These are phyloP conservation scores for Anisodus tanguticus DNA, from an alignment of 257 asterid genomes.

Conservation along the genomic window DNA sequence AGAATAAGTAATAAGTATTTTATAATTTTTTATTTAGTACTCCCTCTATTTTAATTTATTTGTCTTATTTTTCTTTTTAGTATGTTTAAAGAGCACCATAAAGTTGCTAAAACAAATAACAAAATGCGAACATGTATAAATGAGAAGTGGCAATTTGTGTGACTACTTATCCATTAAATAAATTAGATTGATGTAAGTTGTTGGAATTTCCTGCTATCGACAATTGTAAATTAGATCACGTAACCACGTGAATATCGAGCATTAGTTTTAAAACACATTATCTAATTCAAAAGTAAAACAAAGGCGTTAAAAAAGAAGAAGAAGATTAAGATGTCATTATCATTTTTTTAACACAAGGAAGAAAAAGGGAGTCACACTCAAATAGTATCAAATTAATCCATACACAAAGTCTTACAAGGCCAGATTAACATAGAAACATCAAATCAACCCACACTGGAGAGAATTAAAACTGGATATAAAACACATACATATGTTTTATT, in stretches of 20 bases:
- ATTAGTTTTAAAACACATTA: background rate
- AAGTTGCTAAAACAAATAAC: background rate
- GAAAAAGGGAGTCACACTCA: background rate
- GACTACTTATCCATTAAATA: background rate
- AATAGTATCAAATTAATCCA: background rate
- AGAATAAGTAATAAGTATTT: too few species aligned
- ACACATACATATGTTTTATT: background rate
- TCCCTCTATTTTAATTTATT: too few species aligned
- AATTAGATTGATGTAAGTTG: background rate
- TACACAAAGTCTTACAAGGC: background rate
- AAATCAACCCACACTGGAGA: background rate
- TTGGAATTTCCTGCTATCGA: background rate
- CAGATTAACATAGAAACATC: background rate
- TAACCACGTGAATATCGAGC: background rate
- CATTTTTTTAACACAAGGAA: background rate
- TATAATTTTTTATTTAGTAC: too few species aligned
- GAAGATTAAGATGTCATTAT: too few species aligned
- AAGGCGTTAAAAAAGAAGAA: too few species aligned
- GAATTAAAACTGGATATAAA: background rate
- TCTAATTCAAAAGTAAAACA: background rate
- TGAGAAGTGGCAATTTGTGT: background rate
- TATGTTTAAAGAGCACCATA: background rate
- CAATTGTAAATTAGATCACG: background rate
- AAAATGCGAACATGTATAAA: background rate
- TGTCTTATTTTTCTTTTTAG: too few species aligned